Evolutionary conservation across 305 asterid genomes (phyloP).

Genomic region (Plantago coronopus): DNA sequence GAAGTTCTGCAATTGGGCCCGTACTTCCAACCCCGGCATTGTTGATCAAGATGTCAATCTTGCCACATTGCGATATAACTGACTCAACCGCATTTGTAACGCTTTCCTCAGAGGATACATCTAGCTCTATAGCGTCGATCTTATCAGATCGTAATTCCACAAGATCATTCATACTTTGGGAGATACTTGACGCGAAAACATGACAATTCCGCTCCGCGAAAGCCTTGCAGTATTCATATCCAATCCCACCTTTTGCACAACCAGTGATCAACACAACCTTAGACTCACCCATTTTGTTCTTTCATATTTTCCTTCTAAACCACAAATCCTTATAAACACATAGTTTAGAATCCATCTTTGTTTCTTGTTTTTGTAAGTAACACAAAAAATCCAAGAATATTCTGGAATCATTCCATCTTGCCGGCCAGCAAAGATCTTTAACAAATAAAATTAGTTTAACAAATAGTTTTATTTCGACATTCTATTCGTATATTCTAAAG

Average conservation of each 20-base stretch:
- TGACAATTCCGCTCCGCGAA: slow-evolving; percentile 60
- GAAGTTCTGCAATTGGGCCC: slow-evolving; percentile 70
- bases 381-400: slow-evolving; percentile 25
- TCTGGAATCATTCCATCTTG: slow-evolving; percentile 20
- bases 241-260: slow-evolving; percentile 71
- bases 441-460: neutral
- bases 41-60: slow-evolving; percentile 53
- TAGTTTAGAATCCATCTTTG: neutral
- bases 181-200: slow-evolving; percentile 52
- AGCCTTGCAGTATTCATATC: slow-evolving; percentile 75
- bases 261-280: slow-evolving; percentile 71
- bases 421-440: slow-evolving; percentile 27
- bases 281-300: slow-evolving; percentile 27
- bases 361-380: slow-evolving; percentile 19
- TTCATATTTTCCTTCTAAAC: neutral
- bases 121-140: slow-evolving; percentile 49
- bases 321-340: neutral
- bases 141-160: slow-evolving; percentile 35
- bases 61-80: slow-evolving; percentile 45
- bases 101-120: slow-evolving; percentile 57
- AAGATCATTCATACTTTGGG: slow-evolving; percentile 34
- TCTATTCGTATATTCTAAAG: no score
- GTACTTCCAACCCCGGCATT: slow-evolving; percentile 64
- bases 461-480: no score
- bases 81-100: slow-evolving; percentile 34